These are phyloP conservation scores for Cercospora berteroae DNA, from an alignment of 2,329 filamentous ascomycete genomes.

Conservation along the genomic window DNA sequence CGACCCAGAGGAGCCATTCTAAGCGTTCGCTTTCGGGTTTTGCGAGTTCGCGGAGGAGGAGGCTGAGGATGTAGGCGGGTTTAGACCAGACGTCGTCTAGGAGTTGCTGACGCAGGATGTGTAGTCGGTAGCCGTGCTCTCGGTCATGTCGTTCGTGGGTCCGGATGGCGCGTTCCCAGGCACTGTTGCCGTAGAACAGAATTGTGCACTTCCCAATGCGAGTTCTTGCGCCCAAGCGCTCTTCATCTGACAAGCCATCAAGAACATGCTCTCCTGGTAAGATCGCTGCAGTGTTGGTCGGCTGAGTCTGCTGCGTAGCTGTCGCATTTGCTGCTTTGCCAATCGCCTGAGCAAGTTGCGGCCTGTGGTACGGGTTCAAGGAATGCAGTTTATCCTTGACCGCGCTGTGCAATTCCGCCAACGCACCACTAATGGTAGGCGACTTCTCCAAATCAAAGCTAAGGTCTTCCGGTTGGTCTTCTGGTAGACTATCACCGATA, in stretches of 20 bases:
- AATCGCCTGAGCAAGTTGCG: background rate
- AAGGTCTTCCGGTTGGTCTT: constrained; percentile 13
- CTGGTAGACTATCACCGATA: constrained; percentile 19
- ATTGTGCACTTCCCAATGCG: constrained; percentile 43
- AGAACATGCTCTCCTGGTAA: constrained; percentile 27
- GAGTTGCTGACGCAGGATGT: constrained; percentile 44
- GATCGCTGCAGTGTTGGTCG: background rate
- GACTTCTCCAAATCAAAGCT: constrained; percentile 13
- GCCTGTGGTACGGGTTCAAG: constrained; percentile 31
- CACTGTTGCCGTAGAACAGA: constrained; percentile 40
- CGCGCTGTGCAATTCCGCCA: constrained; percentile 36
- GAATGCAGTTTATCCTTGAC: constrained; percentile 35
- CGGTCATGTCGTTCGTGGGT: constrained; percentile 44
- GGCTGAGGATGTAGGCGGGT: constrained; percentile 44
- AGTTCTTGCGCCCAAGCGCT: constrained; percentile 34
- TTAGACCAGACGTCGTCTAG: constrained; percentile 49
- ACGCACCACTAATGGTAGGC: constrained; percentile 35
- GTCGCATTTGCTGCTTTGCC: background rate
- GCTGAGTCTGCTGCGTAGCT: background rate
- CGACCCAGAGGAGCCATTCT: constrained; percentile 47
- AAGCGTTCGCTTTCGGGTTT: constrained; percentile 42
- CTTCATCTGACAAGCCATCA: constrained; percentile 30
- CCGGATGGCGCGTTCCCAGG: constrained; percentile 44
- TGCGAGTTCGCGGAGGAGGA: constrained; percentile 41
- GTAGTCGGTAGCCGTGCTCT: constrained; percentile 44